Evolutionary conservation across 495 filamentous ascomycete species (phyloP), one percentile per base, ranked within the genome.

Genomic region (Pyronema domesticum): DNA sequence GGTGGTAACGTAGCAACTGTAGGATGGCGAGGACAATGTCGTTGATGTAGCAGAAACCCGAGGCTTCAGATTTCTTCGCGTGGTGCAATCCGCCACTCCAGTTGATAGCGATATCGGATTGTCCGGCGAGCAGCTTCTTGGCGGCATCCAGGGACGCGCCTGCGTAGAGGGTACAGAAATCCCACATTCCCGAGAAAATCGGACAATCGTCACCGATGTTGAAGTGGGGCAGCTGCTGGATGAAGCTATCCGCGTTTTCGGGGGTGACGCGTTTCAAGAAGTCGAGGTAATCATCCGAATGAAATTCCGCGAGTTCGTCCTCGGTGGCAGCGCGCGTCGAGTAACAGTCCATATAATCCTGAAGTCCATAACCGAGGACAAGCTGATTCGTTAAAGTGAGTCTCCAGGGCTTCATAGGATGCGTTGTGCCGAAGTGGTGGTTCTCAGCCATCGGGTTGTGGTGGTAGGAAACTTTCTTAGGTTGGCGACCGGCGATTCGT

Each of bases 341-440:
- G 72, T 91, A 94, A 56, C 85, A 80, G 67, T 95, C 89, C 91
- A 98, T 95, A 51, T 86, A 86, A 56, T 85, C 80, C 63, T 94
- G 85, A 77, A 98, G 85, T 55, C 91, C 93, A 68, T 96, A 96
- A 3, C 85, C 78, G 60, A 91, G 78, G 45, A 98, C 85, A 37
- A 98, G 76, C 65, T 89, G 82, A 66, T 98, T 98, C 55, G 91
- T 91, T 42, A 98, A 77, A 9, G 86, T 94, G 55, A 98, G 74
- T 13, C 91, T 84, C 89, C 89, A 96, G 55, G 91, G 91, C 64
- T 98, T 98, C 91, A 98, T 98, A 13, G 91, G 91, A 70, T 98
- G 91, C 14, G 82, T 82, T 64, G 81, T 81, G 56, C 91, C 91
- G 63, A 98, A 98, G 67, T 98, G 91, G 67, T 94, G 88, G 64